Evolutionary conservation across 73 alveolate species (phyloP).

Genomic region (Paramecium caudatum): DNA sequence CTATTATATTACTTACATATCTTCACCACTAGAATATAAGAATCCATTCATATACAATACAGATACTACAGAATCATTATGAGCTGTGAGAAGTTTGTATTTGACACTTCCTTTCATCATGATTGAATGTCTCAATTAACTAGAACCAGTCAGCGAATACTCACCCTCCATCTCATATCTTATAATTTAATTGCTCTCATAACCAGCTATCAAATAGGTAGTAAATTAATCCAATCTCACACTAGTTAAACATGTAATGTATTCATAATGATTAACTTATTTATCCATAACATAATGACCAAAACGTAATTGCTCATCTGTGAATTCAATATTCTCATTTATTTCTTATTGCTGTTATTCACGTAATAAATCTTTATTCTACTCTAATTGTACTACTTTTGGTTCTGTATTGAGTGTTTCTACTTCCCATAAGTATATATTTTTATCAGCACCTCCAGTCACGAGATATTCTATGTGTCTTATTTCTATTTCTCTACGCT

Average conservation of each 20-base stretch:
- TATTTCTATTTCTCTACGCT: neutral
- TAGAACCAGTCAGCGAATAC: neutral
- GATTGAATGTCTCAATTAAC: neutral
- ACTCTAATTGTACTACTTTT: neutral
- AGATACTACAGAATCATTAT: neutral
- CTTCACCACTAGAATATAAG: constrained; percentile 28
- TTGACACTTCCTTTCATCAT: neutral
- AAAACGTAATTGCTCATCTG: neutral
- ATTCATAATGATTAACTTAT: neutral
- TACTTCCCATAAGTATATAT: constrained; percentile 9
- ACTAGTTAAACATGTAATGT: neutral
- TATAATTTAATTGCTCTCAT: constrained; percentile 8
- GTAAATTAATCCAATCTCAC: neutral
- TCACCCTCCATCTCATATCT: neutral
- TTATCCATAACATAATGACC: neutral
- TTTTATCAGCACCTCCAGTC: constrained; percentile 33
- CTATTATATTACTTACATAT: neutral
- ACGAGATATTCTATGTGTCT: neutral
- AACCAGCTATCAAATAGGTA: neutral
- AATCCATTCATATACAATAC: too few relatives aligned
- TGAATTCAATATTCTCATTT: neutral
- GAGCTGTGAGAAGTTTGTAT: neutral
- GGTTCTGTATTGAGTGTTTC: too few relatives aligned
- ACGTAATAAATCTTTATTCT: neutral
- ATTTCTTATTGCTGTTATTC: neutral